A percentile compares a stretch with the other conserved stretches of the same genome.
These are phyloP conservation scores for Huntiella omanensis DNA, from an alignment of 2,329 filamentous ascomycete species.

Conservation along the genomic window DNA sequence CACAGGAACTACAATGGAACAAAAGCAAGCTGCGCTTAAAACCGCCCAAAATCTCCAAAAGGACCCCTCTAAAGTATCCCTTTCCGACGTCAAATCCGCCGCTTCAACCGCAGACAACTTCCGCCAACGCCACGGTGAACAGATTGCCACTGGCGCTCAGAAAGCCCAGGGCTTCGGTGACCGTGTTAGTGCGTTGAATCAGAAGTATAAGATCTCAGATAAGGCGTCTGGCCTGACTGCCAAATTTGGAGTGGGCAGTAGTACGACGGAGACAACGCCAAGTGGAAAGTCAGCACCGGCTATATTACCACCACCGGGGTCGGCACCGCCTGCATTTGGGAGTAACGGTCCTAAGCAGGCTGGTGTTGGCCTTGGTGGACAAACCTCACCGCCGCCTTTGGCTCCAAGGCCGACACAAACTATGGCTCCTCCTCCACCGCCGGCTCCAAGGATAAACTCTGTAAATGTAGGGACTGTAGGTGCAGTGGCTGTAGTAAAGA, in stretches of 20 bases:
- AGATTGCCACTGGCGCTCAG: constrained; percentile 40
- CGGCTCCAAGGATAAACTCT: neutral
- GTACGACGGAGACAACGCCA: constrained; percentile 3
- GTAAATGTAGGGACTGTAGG: neutral
- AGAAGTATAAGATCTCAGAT: constrained; percentile 8
- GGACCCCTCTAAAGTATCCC: constrained; percentile 40
- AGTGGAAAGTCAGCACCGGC: neutral
- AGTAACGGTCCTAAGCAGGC: neutral
- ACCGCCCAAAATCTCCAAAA: constrained; percentile 41
- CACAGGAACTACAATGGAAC: constrained; percentile 41
- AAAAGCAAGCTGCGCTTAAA: constrained; percentile 44
- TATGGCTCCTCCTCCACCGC: neutral
- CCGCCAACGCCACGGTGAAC: constrained; percentile 49
- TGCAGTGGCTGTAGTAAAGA: constrained; percentile 22
- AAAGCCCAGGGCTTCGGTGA: constrained; percentile 34
- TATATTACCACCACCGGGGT: neutral
- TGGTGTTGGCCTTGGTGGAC: neutral
- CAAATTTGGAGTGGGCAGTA: constrained; percentile 4
- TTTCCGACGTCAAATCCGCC: constrained; percentile 37
- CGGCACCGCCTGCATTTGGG: neutral
- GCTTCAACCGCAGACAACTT: constrained; percentile 49
- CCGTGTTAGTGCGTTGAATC: constrained; percentile 16
- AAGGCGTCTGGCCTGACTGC: constrained; percentile 9
- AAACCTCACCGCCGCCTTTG: neutral
- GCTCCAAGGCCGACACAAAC: neutral